Evolutionary conservation across 2,329 filamentous ascomycete genomes (phyloP), one percentile per base, ranked within the genome.

Genomic region (Harringtonia aguacate): DNA sequence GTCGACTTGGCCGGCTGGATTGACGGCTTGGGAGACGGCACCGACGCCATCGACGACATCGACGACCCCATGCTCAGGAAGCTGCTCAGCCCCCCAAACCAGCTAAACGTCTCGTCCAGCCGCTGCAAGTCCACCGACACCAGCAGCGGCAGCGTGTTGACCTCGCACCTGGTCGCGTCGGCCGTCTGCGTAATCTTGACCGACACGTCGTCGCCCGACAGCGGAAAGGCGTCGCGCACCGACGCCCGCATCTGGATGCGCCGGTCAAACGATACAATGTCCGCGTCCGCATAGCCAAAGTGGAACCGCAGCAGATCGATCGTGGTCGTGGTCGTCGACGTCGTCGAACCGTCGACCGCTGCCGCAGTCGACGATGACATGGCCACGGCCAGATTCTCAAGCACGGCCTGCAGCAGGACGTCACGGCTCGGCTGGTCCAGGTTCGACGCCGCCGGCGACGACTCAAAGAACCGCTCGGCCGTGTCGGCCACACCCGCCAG

Each of bases 61-160:
- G 90, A 95, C 47, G 77, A 84, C 49, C 88, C 86, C 59, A 95
- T 76, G 54, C 92, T 94, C 36, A 98, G 67, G 42, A 98, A 83
- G 51, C 88, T 87, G 59, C 89, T 95, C 36, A 98, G 68, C 0
- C 92, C 92, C 30, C 92, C 92, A 61, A 95, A 89, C 72, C 86
- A 87, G 45, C 79, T 78, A 47, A 97, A 79, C 0, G 86, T 86
- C 54, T 95, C 88, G 53, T 97, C 92, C 20, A 97, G 65, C 44
- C 77, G 76, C 50, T 83, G 81, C 15, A 95, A 66, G 56, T 97
- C 86, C 34, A 97, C 63, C 45, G 80, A 75, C 10, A 95, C 60
- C 46, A 81, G 77, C 2, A 95, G 61, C 7, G 89, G 87, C 10
- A 94, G 69, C 0, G 88, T 94, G 42, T 79, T 76, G 14, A 95